These are phyloP conservation scores for Iris macrosiphon DNA, from an alignment of 106 monocot species.

Conservation along the genomic window DNA sequence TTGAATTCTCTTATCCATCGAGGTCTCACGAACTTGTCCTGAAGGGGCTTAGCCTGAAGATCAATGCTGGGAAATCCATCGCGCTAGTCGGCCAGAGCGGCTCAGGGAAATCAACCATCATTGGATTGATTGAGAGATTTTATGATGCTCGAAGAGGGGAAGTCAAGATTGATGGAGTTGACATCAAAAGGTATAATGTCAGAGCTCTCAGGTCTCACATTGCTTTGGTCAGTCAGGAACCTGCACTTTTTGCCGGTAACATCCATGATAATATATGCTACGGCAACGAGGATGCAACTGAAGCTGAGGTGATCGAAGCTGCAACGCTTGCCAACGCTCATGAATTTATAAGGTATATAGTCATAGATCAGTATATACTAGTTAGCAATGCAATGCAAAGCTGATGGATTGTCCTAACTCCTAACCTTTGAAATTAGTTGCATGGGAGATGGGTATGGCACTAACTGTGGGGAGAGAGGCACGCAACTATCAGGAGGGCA, in stretches of 20 bases:
- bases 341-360: conserved; percentile 5
- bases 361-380: background rate
- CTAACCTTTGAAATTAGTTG: background rate
- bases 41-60: conserved; percentile 9
- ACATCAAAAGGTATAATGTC: conserved; percentile 3
- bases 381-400: background rate
- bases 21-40: conserved; percentile 2
- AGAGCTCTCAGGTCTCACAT: conserved; percentile 7
- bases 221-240: conserved; percentile 14
- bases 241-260: conserved; percentile 7
- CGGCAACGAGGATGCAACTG: conserved; percentile 11
- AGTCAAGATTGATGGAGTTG: conserved; percentile 5
- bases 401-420: background rate
- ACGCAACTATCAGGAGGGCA: background rate
- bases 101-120: conserved; percentile 21
- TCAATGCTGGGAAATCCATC: conserved; percentile 10
- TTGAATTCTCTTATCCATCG: conserved; percentile 14
- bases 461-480: background rate
- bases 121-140: conserved; percentile 17
- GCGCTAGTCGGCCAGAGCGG: conserved; percentile 16
- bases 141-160: conserved; percentile 5
- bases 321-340: conserved; percentile 9
- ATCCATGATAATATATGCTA: conserved; percentile 15
- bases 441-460: conserved; percentile 6
- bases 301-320: conserved; percentile 10